These are phyloP conservation scores for Talaromyces sp. DNA, from an alignment of 2,329 filamentous ascomycete species.

Conservation along the genomic window DNA sequence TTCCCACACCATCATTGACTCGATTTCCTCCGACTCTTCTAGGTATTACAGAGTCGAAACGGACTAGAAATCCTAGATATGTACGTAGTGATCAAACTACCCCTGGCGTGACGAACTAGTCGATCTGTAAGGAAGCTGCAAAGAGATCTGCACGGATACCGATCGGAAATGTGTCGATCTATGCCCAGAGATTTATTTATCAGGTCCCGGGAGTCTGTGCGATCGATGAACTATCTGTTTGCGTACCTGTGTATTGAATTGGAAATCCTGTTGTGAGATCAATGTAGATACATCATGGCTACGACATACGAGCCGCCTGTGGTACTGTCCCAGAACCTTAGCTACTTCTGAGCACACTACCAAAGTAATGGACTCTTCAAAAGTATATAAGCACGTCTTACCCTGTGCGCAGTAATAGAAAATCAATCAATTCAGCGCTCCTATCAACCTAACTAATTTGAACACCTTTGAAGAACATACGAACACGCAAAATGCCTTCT, in stretches of 20 bases:
- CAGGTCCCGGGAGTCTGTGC: neutral
- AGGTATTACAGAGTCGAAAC: no score
- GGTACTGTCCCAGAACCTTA: neutral
- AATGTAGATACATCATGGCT: neutral
- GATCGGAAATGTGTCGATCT: neutral
- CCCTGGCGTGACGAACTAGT: neutral
- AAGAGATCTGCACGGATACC: neutral
- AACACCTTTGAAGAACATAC: no score
- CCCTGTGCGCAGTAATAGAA: neutral
- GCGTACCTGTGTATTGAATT: neutral
- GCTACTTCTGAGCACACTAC: neutral
- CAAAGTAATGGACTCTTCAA: neutral
- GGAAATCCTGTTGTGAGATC: neutral
- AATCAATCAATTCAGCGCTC: neutral
- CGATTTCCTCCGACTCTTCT: no score
- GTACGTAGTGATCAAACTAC: neutral
- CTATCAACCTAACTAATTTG: neutral
- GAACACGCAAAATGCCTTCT: slow-evolving; percentile 36
- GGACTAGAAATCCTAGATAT: no score
- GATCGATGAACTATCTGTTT: neutral
- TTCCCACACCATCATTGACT: neutral
- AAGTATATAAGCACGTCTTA: neutral
- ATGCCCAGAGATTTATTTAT: neutral
- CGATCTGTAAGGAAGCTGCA: neutral
- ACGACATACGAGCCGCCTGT: neutral